These are phyloP conservation scores for Lachancea meyersii DNA, from an alignment of 805 yeast genomes.

Conservation along the genomic window DNA sequence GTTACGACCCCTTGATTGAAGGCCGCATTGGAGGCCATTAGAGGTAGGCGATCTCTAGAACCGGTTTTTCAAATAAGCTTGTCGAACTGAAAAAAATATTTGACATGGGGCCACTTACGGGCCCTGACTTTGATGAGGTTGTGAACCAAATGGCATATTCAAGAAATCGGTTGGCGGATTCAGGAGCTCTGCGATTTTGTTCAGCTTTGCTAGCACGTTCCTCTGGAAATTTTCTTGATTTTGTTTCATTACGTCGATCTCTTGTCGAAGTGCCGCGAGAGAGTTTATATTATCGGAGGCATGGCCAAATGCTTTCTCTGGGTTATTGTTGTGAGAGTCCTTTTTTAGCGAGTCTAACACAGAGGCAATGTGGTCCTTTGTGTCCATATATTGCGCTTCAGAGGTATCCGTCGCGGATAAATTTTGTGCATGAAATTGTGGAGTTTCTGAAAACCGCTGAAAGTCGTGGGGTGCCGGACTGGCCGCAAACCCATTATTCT, in stretches of 20 bases:
- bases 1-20: not conserved
- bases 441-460: not conserved
- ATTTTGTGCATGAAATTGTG: not conserved
- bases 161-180: slow-evolving; percentile 2
- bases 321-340: not conserved
- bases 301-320: not conserved
- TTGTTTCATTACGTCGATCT: slow-evolving; percentile 4
- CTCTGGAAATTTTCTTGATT: slow-evolving; percentile 13
- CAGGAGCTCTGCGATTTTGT: slow-evolving; percentile 8
- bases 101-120: too few relatives aligned
- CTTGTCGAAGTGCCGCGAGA: not conserved
- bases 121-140: not conserved
- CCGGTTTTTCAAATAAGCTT: not conserved
- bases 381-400: not conserved
- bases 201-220: slow-evolving; percentile 13
- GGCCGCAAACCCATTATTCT: not conserved
- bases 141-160: not conserved
- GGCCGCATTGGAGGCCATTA: not conserved
- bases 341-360: not conserved
- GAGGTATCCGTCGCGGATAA: not conserved
- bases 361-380: not conserved
- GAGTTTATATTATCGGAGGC: not conserved
- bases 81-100: not conserved
- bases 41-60: not conserved
- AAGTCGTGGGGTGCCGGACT: not conserved